Evolutionary conservation across 2,329 filamentous ascomycete species (phyloP).

Genomic region (Beauveria bassiana): DNA sequence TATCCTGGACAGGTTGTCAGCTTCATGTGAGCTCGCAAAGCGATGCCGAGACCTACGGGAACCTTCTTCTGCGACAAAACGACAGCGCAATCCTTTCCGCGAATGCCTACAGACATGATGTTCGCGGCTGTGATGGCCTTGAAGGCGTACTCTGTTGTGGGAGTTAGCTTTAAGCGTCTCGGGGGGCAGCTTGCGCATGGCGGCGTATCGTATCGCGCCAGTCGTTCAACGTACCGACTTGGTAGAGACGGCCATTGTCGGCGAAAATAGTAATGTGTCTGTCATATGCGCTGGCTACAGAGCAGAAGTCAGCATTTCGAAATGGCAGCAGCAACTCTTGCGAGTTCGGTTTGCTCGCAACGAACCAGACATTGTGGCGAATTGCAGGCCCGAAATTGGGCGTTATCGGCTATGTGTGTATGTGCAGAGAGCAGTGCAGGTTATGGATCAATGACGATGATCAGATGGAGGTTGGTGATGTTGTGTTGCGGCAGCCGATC

Average conservation of each 20-base stretch:
- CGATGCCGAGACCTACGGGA: constrained; percentile 57
- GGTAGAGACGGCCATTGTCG: constrained; percentile 94
- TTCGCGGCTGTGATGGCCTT: constrained; percentile 99
- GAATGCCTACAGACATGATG: constrained; percentile 93
- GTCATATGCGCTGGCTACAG: constrained; percentile 70
- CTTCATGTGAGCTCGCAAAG: background rate
- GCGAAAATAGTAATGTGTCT: constrained; percentile 99
- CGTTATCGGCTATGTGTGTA: background rate
- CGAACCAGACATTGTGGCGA: constrained; percentile 46
- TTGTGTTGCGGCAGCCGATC: constrained; percentile 3
- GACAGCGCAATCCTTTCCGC: constrained; percentile 95
- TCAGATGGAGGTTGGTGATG: constrained; percentile 19
- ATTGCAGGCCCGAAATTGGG: constrained; percentile 15
- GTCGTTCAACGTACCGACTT: constrained; percentile 74
- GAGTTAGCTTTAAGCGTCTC: constrained; percentile 9
- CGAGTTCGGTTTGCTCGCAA: constrained; percentile 8
- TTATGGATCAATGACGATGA: constrained; percentile 8
- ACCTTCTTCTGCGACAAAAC: constrained; percentile 99
- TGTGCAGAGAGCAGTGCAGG: background rate
- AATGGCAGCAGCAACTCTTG: constrained; percentile 20
- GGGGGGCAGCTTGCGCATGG: constrained; percentile 10
- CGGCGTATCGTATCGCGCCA: constrained; percentile 2
- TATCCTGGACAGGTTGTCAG: constrained; percentile 59
- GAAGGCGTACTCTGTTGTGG: constrained; percentile 91
- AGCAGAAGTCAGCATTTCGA: constrained; percentile 16